Base-by-base conservation (phyloP, 805 yeast genomes). In the Metschnikowia noctiluminum region DNA sequence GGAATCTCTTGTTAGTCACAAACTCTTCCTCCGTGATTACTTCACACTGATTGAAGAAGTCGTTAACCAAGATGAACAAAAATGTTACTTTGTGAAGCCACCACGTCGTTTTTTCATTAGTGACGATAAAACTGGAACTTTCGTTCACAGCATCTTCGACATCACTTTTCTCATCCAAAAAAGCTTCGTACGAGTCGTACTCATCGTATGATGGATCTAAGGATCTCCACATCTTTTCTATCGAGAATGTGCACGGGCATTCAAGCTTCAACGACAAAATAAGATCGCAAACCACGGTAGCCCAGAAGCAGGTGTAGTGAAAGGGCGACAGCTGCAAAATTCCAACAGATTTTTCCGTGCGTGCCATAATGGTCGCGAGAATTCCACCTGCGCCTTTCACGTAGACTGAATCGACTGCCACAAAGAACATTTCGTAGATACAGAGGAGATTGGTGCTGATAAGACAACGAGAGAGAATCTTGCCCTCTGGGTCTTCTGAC, bases 351-450 rank as follows among this genome's bases (percentile, higher is more conserved):
- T 48, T 48, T n/a, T 51, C 48, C 6, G 50, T 43, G 40, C 55
- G 58, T 28, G 57, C 49, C 38, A 68, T 55, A 5, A 70, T 59
- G 7, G 70, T 62, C 28, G 63, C 56, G 28, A 71, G 57, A 11
- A 71, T 62, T 30, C 65, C 59, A 7, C 66, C 62, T 1, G 74
- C 75, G 0, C 72, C 73, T 54, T 65, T 70, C 35, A 69, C 66
- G 49, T 71, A 66, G 3, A 72, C 65, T 35, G 64, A 64, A 40
- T 69, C 73, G 26, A 62, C 61, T 8, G 72, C 73, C 34, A 66
- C 65, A 42, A 69, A 71, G 42, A 67, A 66, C 55, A 70, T 59
- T 53, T 71, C 76, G 54, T 68, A 69, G 12, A 71, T 61, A 37
- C 74, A 68, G 14, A 71, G 60, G 13, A 71, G 53, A 14, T 63